phyloP scores from a whole-genome alignment of 768 basidiomycete species.

The Mycena rosella region DNA sequence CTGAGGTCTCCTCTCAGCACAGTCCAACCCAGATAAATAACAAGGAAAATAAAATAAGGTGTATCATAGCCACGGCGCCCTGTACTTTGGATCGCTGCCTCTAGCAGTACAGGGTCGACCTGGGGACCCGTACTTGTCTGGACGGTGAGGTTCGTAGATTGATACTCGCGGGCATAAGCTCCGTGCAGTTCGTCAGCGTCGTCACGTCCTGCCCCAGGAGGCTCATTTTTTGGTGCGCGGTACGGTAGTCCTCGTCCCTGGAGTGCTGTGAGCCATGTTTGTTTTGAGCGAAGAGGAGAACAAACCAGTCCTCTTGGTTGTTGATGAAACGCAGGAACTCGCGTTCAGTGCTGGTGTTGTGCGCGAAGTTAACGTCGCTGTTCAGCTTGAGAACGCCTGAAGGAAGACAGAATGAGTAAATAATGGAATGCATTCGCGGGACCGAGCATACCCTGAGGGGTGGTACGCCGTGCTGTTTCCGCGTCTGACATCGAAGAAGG shows the following conservation, averaged over 20 bases:
- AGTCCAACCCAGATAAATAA: background rate
- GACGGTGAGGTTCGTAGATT: conserved; percentile 20
- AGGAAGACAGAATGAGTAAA: background rate
- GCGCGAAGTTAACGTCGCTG: conserved; percentile 29
- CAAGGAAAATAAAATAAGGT: background rate
- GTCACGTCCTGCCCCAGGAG: conserved; percentile 19
- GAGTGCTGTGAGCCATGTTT: background rate
- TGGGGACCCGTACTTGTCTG: background rate
- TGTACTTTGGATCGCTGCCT: conserved; percentile 32
- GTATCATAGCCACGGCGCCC: conserved; percentile 29
- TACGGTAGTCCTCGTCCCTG: conserved; percentile 34
- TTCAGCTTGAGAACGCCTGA: conserved; percentile 19
- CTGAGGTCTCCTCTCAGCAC: too few species aligned
- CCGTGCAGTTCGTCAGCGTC: conserved; percentile 34
- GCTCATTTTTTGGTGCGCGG: conserved; percentile 33
- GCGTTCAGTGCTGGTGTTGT: conserved; percentile 18
- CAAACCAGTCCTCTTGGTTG: conserved; percentile 34
- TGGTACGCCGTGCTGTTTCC: background rate
- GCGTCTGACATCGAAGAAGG: background rate
- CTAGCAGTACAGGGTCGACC: conserved; percentile 23
- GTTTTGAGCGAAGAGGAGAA: background rate
- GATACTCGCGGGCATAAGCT: conserved; percentile 34
- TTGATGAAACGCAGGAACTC: conserved; percentile 31
- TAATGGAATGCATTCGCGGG: background rate
- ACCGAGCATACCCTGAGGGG: background rate